Conservation (phyloP, 2,329 filamentous ascomycete species). For the Emmonsia crescens region DNA sequence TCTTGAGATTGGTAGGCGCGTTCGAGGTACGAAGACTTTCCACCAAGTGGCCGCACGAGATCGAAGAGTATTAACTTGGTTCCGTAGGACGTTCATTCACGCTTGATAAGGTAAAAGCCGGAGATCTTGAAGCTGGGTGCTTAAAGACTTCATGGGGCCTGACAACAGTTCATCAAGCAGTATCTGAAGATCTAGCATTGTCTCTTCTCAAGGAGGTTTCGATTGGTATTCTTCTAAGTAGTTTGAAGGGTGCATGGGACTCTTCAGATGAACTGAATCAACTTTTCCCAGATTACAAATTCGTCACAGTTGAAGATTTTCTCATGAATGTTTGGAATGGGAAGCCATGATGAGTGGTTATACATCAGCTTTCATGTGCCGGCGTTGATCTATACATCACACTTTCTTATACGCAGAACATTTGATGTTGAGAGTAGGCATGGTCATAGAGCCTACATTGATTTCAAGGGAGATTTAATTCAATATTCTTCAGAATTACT, state of each 20-base stretch:
- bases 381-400: too few relatives aligned
- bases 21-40: conserved; percentile 19
- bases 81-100: conserved; percentile 22
- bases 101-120: conserved; percentile 35
- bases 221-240: conserved; percentile 16
- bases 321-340: too few relatives aligned
- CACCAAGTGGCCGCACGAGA: conserved; percentile 3
- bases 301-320: conserved; percentile 21
- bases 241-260: conserved; percentile 15
- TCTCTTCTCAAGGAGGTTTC: conserved; percentile 13
- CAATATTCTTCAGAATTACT: too few relatives aligned
- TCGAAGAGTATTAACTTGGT: conserved; percentile 2
- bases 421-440: too few relatives aligned
- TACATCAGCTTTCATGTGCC: too few relatives aligned
- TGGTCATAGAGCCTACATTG: too few relatives aligned
- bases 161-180: conserved; percentile 16
- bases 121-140: conserved; percentile 39
- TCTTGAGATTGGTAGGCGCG: conserved; percentile 22
- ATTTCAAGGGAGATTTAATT: too few relatives aligned
- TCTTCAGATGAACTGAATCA: conserved; percentile 26
- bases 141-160: conserved; percentile 19
- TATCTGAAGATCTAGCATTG: conserved; percentile 17
- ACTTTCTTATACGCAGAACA: too few relatives aligned
- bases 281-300: conserved; percentile 25
- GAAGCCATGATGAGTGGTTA: too few relatives aligned